A percentile compares a stretch with the other conserved stretches of the same genome.
These are phyloP conservation scores for Phytopythium ostracodes DNA, from an alignment of 352 stramenopile genomes.

Conservation along the genomic window DNA sequence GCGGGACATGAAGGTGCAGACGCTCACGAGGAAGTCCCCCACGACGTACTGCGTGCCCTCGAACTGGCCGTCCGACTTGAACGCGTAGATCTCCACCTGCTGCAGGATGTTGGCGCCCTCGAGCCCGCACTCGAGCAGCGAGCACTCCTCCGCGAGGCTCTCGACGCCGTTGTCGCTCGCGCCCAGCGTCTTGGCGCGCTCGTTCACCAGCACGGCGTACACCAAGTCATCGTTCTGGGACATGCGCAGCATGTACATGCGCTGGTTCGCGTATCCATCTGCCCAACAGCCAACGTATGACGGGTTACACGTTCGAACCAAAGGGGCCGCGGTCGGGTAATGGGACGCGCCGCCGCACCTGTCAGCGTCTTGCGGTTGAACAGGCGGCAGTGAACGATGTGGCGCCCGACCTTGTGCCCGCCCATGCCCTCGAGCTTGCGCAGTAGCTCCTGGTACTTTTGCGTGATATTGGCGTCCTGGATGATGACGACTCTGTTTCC, in stretches of 20 bases:
- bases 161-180: slow-evolving; percentile 77
- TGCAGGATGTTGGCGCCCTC: slow-evolving; percentile 84
- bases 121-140: slow-evolving; percentile 77
- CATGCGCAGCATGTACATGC: slow-evolving; percentile 90
- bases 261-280: slow-evolving; percentile 84
- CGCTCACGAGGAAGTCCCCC: slow-evolving; percentile 81
- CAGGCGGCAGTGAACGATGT: slow-evolving; percentile 84
- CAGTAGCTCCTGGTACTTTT: slow-evolving; percentile 86
- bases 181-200: slow-evolving; percentile 49
- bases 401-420: slow-evolving; percentile 68
- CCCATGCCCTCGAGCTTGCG: slow-evolving; percentile 82
- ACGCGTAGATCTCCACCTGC: slow-evolving; percentile 87
- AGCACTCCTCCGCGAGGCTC: slow-evolving; percentile 65
- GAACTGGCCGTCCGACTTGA: slow-evolving; percentile 86
- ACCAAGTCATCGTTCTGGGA: slow-evolving; percentile 85
- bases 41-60: slow-evolving; percentile 83
- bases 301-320: neutral
- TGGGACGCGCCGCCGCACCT: slow-evolving; percentile 20
- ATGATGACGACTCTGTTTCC: slow-evolving; percentile 68
- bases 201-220: slow-evolving; percentile 81
- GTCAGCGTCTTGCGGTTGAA: slow-evolving; percentile 82
- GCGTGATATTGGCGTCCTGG: slow-evolving; percentile 73
- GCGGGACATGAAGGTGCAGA: slow-evolving; percentile 86
- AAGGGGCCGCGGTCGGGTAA: neutral
- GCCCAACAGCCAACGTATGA: neutral